Conservation (phyloP, 73 alveolate species). For the Tetrahymena malaccensis region DNA sequence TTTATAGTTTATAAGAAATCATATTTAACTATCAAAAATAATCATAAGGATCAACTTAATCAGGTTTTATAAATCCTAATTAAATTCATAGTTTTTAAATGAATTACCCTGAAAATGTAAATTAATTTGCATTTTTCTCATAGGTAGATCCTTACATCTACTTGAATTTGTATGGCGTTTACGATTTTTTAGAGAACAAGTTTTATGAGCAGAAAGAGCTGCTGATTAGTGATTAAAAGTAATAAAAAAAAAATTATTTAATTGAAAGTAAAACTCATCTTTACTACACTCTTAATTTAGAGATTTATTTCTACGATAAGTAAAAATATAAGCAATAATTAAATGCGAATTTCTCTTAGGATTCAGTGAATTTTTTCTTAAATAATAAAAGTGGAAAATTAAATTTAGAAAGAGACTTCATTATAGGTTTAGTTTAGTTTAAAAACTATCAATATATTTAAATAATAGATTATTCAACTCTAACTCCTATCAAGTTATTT, state of each 20-base stretch:
- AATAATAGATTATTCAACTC: neutral
- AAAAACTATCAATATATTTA: neutral
- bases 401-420: neutral
- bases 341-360: neutral
- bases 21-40: neutral
- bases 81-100: neutral
- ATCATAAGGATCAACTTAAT: neutral
- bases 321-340: neutral
- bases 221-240: neutral
- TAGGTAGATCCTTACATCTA: neutral
- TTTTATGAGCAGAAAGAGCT: neutral
- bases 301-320: neutral
- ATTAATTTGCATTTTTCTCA: neutral
- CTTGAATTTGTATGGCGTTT: neutral
- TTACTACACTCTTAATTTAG: neutral
- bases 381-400: neutral
- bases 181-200: neutral
- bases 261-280: neutral
- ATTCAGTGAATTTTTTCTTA: neutral
- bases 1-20: neutral
- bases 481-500: neutral
- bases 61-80: neutral
- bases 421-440: neutral
- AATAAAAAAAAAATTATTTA: neutral
- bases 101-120: neutral